Percentiles rank a stretch among this genome's conserved stretches.
These are phyloP conservation scores for Tricladium varicosporioides DNA, from an alignment of 2,329 filamentous ascomycete species.

Conservation along the genomic window DNA sequence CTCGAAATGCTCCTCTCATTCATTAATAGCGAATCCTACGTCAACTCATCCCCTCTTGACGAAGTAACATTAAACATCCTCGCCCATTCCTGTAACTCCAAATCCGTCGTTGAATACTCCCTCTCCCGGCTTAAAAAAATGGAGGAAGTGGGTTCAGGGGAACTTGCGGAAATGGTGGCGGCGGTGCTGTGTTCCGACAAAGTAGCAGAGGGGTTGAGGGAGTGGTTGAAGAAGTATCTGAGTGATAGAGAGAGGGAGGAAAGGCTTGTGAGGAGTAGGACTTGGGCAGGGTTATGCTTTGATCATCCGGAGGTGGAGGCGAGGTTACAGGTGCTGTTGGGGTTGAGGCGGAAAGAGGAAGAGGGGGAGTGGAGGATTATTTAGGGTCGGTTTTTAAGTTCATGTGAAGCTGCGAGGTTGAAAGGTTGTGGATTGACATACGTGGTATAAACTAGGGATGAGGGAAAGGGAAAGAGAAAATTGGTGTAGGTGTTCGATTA, in stretches of 20 bases:
- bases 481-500: too few species aligned
- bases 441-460: too few species aligned
- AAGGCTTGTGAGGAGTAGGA: neutral
- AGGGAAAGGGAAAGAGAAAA: too few species aligned
- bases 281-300: neutral
- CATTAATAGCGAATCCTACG: slow-evolving; percentile 28
- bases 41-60: slow-evolving; percentile 18
- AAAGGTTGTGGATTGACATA: too few species aligned
- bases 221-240: slow-evolving; percentile 12
- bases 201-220: slow-evolving; percentile 23
- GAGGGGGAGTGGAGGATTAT: slow-evolving; percentile 8
- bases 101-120: slow-evolving; percentile 19
- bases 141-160: neutral
- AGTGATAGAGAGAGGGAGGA: neutral
- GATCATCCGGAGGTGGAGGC: slow-evolving; percentile 4
- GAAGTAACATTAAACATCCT: slow-evolving; percentile 29
- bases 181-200: slow-evolving; percentile 21
- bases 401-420: too few species aligned
- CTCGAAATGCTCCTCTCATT: slow-evolving; percentile 25
- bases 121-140: slow-evolving; percentile 19
- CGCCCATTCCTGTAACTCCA: slow-evolving; percentile 17
- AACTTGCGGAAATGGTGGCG: slow-evolving; percentile 16
- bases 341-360: slow-evolving; percentile 1
- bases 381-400: too few species aligned
- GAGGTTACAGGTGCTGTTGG: neutral